Evolutionary conservation across 495 filamentous ascomycete genomes (phyloP), one percentile per base, ranked within the genome.

Genomic region (Hypomontagnella monticulosa): DNA sequence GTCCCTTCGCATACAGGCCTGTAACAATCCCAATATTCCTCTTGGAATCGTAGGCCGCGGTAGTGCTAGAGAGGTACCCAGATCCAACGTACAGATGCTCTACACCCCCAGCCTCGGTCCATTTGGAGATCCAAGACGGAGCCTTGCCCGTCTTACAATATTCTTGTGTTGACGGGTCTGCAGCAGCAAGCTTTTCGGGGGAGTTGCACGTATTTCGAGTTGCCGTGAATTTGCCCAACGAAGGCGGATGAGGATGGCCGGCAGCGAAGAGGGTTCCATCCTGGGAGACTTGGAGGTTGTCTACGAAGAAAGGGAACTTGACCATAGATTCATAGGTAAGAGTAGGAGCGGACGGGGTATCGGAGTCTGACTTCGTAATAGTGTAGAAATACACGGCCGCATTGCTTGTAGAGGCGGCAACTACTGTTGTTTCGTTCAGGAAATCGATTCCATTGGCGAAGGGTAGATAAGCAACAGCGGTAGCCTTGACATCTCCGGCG

Each of bases 1-100:
- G 58, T 9, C 81, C 81, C 53, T 70, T 73, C 12, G 77, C 78
- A 54, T 82, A 83, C 33, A 83, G 49, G 14, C 80, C 80, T 6
- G 67, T 67, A 4, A 80, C 63, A 5, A 83, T 64, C 5, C 78
- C 80, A 2, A 81, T 55, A 20, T 73, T 74, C 57, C 76, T 70
- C 4, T 50, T 60, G 4, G 66, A 63, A 65, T 83, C 81, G 48
- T 76, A 75, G 18, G 71, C 73, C 0, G 73, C 77, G 40, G 76
- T 79, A n/a, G 57, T 66, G 20, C 75, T 73, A 0, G 66, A 66
- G 10, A 75, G 75, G 38, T 66, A 78, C 33, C 76, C 79, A 4
- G 19, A 16, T 4, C 67, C 71, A 6, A 63, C 64, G 61, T 77
- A 82, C 18, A 83, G 34, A 40, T 70, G 63, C 70, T 71, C 71